Evolutionary conservation across 805 yeast genomes (phyloP), one percentile per base, ranked within the genome.

Genomic region (Starmerella tilneyi): DNA sequence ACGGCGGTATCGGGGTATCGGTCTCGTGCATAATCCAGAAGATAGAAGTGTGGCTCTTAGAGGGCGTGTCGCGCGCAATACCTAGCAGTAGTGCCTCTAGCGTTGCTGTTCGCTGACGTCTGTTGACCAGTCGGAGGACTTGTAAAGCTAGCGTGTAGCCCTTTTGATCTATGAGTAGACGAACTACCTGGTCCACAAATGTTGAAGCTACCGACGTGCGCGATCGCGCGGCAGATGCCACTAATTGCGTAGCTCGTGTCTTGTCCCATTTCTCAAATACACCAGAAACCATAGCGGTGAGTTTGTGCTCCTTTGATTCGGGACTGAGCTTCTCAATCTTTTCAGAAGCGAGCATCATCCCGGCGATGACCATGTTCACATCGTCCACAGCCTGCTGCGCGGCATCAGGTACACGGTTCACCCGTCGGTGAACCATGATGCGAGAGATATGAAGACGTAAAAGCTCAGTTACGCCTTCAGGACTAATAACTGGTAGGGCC

Each of bases 321-420:
- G 24, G 4, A 20, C 17, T 7, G 28, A 8, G 7, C 9, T 16
- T 8, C n/a, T 11, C 15, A 5, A 24, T 16, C 45, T 57, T 59
- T 35, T 60, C 63, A 1, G 55, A 38, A 20, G 58, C 49, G 7
- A 60, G 26, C 4, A 52, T 40, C 48, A 61, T 41, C 2, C 63
- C 63, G 2, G 58, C 56, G 6, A 56, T 44, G 1, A 60, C 42
- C 9, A 61, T 48, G 44, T 54, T 54, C 27, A 58, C 47, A 30
- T 60, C 63, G 8, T 50, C 55, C 35, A 54, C 56, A 31, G 43
- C 43, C 37, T 51, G 55, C 31, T 46, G 38, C 9, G 43, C 21
- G 9, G 13, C 6, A 13, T 36, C 34, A 4, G 33, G 40, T 9
- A 43, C 46, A 4, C 32, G 32, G 11, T 36, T n/a, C 2, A 28